Conservation (phyloP, 495 filamentous ascomycete genomes). For the Rhizodiscina lignyota region DNA sequence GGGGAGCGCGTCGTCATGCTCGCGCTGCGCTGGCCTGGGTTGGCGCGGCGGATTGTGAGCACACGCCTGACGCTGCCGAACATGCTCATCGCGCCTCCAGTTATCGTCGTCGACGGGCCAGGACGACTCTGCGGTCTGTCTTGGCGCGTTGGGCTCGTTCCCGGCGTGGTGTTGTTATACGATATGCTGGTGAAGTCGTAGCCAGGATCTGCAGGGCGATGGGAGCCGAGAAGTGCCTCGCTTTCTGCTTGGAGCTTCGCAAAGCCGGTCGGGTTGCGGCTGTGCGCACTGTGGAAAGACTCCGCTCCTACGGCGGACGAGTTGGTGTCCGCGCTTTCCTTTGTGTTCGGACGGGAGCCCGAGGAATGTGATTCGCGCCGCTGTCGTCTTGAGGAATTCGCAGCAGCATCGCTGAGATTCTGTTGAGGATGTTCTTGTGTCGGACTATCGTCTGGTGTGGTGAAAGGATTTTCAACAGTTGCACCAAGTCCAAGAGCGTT, state of each 20-base stretch:
- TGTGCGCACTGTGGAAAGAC: conserved; percentile 51
- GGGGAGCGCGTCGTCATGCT: too few species aligned
- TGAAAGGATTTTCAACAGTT: neutral
- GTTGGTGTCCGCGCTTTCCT: too few species aligned
- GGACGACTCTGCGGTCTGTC: too few species aligned
- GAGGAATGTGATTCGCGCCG: too few species aligned
- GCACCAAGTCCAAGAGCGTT: too few species aligned
- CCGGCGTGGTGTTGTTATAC: too few species aligned
- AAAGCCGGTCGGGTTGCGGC: too few species aligned
- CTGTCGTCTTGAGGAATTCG: too few species aligned
- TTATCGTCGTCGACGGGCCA: too few species aligned
- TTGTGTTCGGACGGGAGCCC: neutral
- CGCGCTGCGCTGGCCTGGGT: too few species aligned
- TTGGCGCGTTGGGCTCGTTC: conserved; percentile 9
- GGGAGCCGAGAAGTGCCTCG: conserved; percentile 37
- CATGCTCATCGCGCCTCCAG: conserved; percentile 31
- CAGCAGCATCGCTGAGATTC: neutral
- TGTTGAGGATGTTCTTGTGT: neutral
- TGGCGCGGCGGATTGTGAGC: too few species aligned
- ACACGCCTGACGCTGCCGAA: conserved; percentile 40
- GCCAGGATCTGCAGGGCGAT: conserved; percentile 3
- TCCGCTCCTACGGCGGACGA: conserved; percentile 21
- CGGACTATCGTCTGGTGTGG: neutral
- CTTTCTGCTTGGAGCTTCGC: conserved; percentile 47
- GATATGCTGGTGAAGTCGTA: too few species aligned